Evolutionary conservation across 495 filamentous ascomycete species (phyloP).

Genomic region (Lophiotrema nucula): DNA sequence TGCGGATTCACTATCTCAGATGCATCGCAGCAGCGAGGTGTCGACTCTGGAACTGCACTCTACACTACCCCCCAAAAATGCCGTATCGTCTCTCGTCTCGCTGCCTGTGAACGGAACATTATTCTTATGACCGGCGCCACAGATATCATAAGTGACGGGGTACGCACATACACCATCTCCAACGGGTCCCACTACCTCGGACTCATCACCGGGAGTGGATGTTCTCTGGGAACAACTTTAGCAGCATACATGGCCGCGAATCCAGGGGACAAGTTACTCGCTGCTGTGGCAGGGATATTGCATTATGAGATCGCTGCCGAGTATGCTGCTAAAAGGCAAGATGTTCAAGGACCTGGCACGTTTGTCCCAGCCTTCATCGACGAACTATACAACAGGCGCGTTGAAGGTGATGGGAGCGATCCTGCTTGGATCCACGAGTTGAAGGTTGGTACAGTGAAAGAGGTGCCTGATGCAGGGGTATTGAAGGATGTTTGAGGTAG

Average conservation of each 20-base stretch:
- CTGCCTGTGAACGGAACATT: conserved; percentile 65
- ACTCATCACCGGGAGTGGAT: conserved; percentile 86
- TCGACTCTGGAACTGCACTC: conserved; percentile 72
- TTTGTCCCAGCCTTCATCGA: conserved; percentile 88
- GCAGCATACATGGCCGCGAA: conserved; percentile 67
- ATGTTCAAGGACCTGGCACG: conserved; percentile 78
- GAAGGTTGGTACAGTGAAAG: background rate
- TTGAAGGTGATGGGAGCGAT: background rate
- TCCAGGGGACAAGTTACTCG: conserved; percentile 62
- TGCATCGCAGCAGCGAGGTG: conserved; percentile 71
- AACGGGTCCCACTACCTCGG: conserved; percentile 80
- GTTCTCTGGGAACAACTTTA: conserved; percentile 77
- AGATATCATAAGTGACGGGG: conserved; percentile 79
- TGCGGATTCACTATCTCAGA: conserved; percentile 33
- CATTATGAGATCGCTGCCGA: conserved; percentile 88
- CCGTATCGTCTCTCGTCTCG: conserved; percentile 61
- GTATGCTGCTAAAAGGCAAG: conserved; percentile 58
- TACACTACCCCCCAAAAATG: conserved; percentile 56
- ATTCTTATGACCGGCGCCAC: conserved; percentile 81
- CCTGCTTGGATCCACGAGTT: background rate
- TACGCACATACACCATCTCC: conserved; percentile 59
- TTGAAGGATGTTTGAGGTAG: background rate
- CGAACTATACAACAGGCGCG: conserved; percentile 49
- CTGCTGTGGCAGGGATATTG: conserved; percentile 67
- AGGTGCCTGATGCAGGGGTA: background rate